These are phyloP conservation scores for Neonectria faginata DNA, from an alignment of 2,329 filamentous ascomycete species.

Conservation along the genomic window DNA sequence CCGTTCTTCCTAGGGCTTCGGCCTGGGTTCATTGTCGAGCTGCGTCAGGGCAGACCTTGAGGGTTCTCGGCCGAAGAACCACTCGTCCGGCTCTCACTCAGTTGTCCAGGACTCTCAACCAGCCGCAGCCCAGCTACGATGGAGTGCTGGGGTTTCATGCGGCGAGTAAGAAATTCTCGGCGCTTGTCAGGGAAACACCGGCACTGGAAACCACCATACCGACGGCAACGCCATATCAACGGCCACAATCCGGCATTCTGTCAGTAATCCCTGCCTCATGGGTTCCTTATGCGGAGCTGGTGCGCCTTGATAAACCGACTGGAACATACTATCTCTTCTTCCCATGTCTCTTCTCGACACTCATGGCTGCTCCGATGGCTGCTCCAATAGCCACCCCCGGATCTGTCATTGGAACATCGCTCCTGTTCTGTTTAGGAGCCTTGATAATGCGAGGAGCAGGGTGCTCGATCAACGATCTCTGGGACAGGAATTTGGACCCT, in stretches of 20 bases:
- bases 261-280: slow-evolving; percentile 75
- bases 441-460: slow-evolving; percentile 89
- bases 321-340: slow-evolving; percentile 89
- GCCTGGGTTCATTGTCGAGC: slow-evolving; percentile 40
- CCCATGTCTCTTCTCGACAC: slow-evolving; percentile 85
- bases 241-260: slow-evolving; percentile 78
- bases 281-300: slow-evolving; percentile 85
- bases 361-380: slow-evolving; percentile 80
- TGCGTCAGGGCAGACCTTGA: slow-evolving; percentile 32
- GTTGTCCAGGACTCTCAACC: slow-evolving; percentile 17
- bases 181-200: slow-evolving; percentile 29
- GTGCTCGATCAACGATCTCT: slow-evolving; percentile 90
- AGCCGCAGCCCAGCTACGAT: slow-evolving; percentile 31
- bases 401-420: slow-evolving; percentile 71
- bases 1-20: slow-evolving; percentile 38
- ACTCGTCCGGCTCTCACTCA: slow-evolving; percentile 24
- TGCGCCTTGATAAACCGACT: slow-evolving; percentile 83
- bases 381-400: slow-evolving; percentile 69
- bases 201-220: slow-evolving; percentile 8
- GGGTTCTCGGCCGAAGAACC: slow-evolving; percentile 17
- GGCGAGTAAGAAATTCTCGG: slow-evolving; percentile 33
- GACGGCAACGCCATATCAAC: slow-evolving; percentile 64
- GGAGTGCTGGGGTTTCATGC: slow-evolving; percentile 43
- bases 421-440: slow-evolving; percentile 80
- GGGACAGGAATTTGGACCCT: slow-evolving; percentile 88